Evolutionary conservation across 495 filamentous ascomycete genomes (phyloP), one percentile per base, ranked within the genome.

Genomic region (Recurvomyces mirabilis): DNA sequence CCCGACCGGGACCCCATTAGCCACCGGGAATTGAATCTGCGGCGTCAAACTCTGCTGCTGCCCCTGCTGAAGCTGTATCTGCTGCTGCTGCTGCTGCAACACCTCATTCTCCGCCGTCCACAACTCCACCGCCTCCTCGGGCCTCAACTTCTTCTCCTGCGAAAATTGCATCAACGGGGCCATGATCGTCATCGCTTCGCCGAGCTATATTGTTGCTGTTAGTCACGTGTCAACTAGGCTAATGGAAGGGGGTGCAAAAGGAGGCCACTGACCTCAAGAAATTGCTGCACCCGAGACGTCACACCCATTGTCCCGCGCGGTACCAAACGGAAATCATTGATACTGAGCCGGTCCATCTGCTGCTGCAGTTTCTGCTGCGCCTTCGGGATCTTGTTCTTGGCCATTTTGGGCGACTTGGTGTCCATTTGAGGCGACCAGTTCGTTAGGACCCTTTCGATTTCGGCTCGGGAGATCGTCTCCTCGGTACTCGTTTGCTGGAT

Each of bases 141-240:
- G 42, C 17, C 42, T 35, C 42, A 45, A 19, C 22, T 29, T 36
- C 32, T 62, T 47, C 19, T 63, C 57, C 25, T 61, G 51, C 14
- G 54, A 55, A 37, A 59, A 60, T n/a, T 39, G 36, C 42, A 68
- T 59, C 15, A 67, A 51, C 14, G 53, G 52, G 21, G 47, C 40
- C 62, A 68, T 65, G 28, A 57, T 47, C 33, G 51, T 55, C 40
- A 68, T 57, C 11, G 60, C 64, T 41, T 66, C 65, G 45, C 51
- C 57, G n/a, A 65, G 47, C 65, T 68, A 37, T 6, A 32, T 7
- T 31, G 26, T 20, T 20, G 21, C 14, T 25, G 24, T 23, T 23
- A 40, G 37, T 48, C 45, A 48, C n/a, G n/a, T n/a, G n/a, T n/a
- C n/a, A n/a, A n/a, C n/a, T n/a, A n/a, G n/a, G n/a, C n/a, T n/a